Base-by-base conservation (phyloP, 306 rosid genomes). In the Acacia melanoxylon region DNA sequence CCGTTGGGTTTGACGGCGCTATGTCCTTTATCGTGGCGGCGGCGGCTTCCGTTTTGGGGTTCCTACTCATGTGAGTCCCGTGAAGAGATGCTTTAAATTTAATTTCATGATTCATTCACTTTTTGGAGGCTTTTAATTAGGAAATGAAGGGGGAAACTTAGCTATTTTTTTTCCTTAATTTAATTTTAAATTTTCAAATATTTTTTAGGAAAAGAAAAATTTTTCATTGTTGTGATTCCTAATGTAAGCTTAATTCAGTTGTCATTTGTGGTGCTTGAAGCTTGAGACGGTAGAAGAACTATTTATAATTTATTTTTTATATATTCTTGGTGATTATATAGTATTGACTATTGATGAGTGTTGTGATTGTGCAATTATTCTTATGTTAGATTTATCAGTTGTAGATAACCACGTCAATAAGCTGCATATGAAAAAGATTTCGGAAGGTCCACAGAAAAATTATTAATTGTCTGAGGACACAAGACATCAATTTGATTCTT, bases 51-150 rank as follows among this genome's bases (percentile, higher is more conserved):
- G 44, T 59, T 22, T 40, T 83, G 4, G 86, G 72, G 10, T 42
- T 89, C 63, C 74, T 82, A 66, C 20, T 81, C 83, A 80, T 86
- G 89, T 91, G 88, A 85, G 84, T 79, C 68, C 25, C 0, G 42
- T 61, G 17, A 37, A 33, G 15, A 0, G 65, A 41, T 42, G 20
- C 42, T 52, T 73, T 77, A 10, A 20, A n/a, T 56, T 56, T 8
- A 15, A 61, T 74, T 58, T 46, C 71, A 3, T 19, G 45, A 33
- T 67, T 77, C 78, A 48, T 11, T 77, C 78, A 58, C 13, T 52
- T 42, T 52, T 61, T 52, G 12, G 27, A 76, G 46, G 13, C 25
- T 35, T 40, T 70, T 25, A 78, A 80, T 42, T 82, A 79, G 85
- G 74, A 40, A 82, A 78, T 67, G 24, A 75, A 8, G 52, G 31